Conservation (phyloP, 805 yeast species). For the Nakazawaea ernobii region DNA sequence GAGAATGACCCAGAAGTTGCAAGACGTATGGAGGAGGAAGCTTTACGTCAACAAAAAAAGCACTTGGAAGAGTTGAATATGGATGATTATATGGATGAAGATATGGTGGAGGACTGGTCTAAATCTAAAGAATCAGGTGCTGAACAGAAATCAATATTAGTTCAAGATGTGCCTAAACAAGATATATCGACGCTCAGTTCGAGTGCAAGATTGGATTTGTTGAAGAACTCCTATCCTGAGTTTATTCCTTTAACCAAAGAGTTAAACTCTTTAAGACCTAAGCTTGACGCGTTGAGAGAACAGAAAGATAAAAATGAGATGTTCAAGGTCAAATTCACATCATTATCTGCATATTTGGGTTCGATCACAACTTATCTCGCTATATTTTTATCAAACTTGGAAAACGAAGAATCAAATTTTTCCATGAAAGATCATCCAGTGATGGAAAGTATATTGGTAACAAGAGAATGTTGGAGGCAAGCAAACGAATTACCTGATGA, state of each 20-base stretch:
- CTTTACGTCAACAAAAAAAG: slow-evolving; percentile 75
- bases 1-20: slow-evolving; percentile 53
- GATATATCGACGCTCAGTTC: slow-evolving; percentile 46
- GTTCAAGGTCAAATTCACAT: slow-evolving; percentile 49
- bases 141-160: slow-evolving; percentile 22
- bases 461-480: slow-evolving; percentile 87
- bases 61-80: slow-evolving; percentile 71
- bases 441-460: slow-evolving; percentile 77
- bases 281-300: slow-evolving; percentile 31
- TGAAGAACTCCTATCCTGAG: slow-evolving; percentile 74
- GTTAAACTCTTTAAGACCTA: slow-evolving; percentile 34
- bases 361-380: slow-evolving; percentile 77
- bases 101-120: slow-evolving; percentile 75
- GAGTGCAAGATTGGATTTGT: slow-evolving; percentile 44
- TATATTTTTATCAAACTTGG: slow-evolving; percentile 52
- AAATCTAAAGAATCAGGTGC: slow-evolving; percentile 45
- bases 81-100: slow-evolving; percentile 75
- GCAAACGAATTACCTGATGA: slow-evolving; percentile 49
- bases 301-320: slow-evolving; percentile 27
- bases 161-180: slow-evolving; percentile 31
- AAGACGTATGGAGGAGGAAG: slow-evolving; percentile 79
- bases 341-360: slow-evolving; percentile 75
- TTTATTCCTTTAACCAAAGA: slow-evolving; percentile 73
- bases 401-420: slow-evolving; percentile 39
- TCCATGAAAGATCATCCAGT: slow-evolving; percentile 82